These are phyloP conservation scores for Diaporthe sp. DNA, from an alignment of 2,329 filamentous ascomycete species.

Conservation along the genomic window DNA sequence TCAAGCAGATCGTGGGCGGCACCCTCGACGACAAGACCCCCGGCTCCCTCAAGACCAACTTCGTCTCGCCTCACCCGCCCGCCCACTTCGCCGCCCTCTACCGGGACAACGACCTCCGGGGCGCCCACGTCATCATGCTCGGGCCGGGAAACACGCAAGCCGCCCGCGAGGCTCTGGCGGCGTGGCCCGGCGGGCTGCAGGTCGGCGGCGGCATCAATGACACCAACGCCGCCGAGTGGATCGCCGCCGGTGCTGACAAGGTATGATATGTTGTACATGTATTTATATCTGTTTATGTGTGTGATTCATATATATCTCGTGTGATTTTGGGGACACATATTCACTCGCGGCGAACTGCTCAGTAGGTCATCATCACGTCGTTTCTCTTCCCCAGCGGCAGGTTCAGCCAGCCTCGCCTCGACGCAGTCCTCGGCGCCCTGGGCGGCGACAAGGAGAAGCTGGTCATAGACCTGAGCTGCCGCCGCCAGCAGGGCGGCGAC, in stretches of 20 bases:
- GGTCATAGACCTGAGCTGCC: conserved; percentile 95
- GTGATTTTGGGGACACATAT: background rate
- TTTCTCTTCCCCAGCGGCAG: conserved; percentile 87
- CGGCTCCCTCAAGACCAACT: conserved; percentile 83
- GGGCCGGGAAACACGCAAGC: conserved; percentile 87
- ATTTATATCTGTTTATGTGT: background rate
- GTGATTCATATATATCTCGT: background rate
- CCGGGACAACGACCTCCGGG: conserved; percentile 75
- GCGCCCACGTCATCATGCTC: conserved; percentile 96
- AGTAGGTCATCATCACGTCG: conserved; percentile 95
- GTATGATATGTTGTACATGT: conserved; percentile 56
- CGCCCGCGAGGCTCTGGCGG: conserved; percentile 78
- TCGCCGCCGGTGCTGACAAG: conserved; percentile 89
- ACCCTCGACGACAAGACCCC: conserved; percentile 78
- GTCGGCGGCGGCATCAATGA: conserved; percentile 95
- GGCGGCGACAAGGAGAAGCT: conserved; percentile 81
- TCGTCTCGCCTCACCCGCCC: conserved; percentile 85
- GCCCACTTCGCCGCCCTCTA: conserved; percentile 86
- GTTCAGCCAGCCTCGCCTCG: conserved; percentile 82
- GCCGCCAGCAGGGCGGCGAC: conserved; percentile 69
- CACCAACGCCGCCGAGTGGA: conserved; percentile 85
- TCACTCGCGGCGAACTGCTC: conserved; percentile 1
- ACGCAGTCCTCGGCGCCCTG: conserved; percentile 78
- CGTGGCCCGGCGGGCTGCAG: conserved; percentile 86
- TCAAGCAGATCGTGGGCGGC: conserved; percentile 98